Conservation (phyloP, 2,329 filamentous ascomycete species). For the Myriosclerotinia duriaeana region DNA sequence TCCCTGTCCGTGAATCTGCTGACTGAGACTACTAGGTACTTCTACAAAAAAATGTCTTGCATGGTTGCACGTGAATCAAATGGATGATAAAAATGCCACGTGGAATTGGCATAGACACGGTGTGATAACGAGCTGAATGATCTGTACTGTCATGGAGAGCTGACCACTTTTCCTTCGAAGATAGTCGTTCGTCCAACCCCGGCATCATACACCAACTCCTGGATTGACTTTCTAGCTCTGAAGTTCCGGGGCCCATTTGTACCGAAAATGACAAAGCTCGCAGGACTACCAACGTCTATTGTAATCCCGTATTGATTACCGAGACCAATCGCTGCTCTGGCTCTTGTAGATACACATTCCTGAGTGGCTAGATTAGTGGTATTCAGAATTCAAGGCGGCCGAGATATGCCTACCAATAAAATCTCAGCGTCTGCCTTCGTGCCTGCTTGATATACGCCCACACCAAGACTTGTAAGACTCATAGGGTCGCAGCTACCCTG, state of each 20-base stretch:
- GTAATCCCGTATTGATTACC: conserved; percentile 25
- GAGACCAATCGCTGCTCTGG: conserved; percentile 38
- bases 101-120: conserved; percentile 5
- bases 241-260: conserved; percentile 28
- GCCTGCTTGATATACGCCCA: conserved; percentile 67
- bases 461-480: conserved; percentile 59
- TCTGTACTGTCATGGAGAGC: not conserved
- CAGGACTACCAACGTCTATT: conserved; percentile 33
- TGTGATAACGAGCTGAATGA: conserved; percentile 2
- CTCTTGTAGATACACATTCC: conserved; percentile 39
- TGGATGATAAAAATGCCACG: conserved; percentile 15
- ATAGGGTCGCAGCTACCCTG: conserved; percentile 67
- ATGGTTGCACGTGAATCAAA: conserved; percentile 14
- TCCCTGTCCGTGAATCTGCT: not conserved
- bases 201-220: conserved; percentile 39
- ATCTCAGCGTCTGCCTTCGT: conserved; percentile 57
- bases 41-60: conserved; percentile 7
- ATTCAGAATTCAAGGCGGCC: not conserved
- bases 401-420: conserved; percentile 51
- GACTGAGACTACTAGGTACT: not conserved
- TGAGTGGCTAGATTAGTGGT: conserved; percentile 26
- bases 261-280: conserved; percentile 38
- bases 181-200: conserved; percentile 34
- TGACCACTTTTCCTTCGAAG: conserved; percentile 30
- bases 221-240: conserved; percentile 34